Conservation (phyloP, 768 basidiomycete species). For the Auriscalpium vulgare region DNA sequence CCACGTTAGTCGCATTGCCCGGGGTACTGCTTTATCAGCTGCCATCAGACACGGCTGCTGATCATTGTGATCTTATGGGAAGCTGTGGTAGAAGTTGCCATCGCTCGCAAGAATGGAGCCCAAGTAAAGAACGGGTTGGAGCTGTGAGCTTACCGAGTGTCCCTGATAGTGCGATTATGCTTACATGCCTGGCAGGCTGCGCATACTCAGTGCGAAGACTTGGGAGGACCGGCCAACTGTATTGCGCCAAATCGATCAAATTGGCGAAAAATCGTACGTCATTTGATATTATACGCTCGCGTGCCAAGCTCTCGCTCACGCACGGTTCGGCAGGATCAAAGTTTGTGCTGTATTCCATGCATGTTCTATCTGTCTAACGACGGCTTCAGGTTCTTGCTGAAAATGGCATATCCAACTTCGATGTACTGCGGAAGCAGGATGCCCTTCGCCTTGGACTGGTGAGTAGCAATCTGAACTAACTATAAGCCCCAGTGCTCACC, state of each 20-base stretch:
- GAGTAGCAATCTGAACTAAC: background rate
- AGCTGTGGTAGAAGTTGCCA: constrained; percentile 78
- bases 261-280: constrained; percentile 86
- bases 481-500: background rate
- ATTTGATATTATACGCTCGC: background rate
- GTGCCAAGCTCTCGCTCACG: background rate
- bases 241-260: constrained; percentile 79
- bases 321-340: constrained; percentile 16
- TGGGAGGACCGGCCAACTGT: constrained; percentile 89
- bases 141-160: constrained; percentile 36
- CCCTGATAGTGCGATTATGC: background rate
- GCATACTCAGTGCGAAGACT: constrained; percentile 74
- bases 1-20: constrained; percentile 67
- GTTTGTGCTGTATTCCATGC: constrained; percentile 5
- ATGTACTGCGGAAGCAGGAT: constrained; percentile 44
- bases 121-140: constrained; percentile 71
- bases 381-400: constrained; percentile 59
- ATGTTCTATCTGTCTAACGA: background rate
- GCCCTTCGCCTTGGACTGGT: constrained; percentile 61
- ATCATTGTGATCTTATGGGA: background rate
- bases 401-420: constrained; percentile 60
- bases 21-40: constrained; percentile 38
- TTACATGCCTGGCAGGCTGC: constrained; percentile 30
- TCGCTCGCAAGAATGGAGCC: constrained; percentile 54
- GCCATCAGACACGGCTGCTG: background rate